Evolutionary conservation across 140 eudicot genomes (phyloP).

Genomic region (Stevia rebaudiana): DNA sequence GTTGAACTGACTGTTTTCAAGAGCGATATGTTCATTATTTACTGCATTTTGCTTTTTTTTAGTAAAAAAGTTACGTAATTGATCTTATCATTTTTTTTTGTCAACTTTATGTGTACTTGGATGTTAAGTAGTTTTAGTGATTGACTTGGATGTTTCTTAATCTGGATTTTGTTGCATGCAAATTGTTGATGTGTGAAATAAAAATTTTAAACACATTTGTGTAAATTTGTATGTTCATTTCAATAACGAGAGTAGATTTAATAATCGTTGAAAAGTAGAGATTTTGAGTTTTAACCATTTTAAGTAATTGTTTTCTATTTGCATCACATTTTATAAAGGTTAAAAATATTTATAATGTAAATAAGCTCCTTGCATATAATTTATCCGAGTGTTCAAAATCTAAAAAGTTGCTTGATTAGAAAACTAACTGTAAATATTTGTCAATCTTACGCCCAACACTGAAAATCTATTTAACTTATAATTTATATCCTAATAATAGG

Average conservation of each 20-base stretch:
- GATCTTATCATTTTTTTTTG: slow-evolving; percentile 4
- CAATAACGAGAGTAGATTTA: not conserved
- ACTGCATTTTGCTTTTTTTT: slow-evolving; percentile 5
- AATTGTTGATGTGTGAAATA: not conserved
- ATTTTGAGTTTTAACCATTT: not conserved
- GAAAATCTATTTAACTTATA: no score
- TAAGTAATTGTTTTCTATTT: no score
- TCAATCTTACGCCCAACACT: no score
- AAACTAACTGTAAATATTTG: no score
- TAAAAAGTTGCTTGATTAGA: no score
- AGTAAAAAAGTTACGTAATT: slow-evolving; percentile 22
- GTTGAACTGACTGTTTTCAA: slow-evolving; percentile 2
- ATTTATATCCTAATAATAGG: no score
- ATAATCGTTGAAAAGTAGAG: not conserved
- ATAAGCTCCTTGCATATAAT: no score
- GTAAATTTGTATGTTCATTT: not conserved
- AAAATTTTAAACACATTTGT: not conserved
- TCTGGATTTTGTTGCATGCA: slow-evolving; percentile 1
- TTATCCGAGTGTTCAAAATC: no score
- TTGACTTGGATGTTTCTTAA: slow-evolving; percentile 1
- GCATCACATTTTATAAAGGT: no score
- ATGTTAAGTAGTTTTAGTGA: not conserved
- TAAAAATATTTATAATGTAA: no score
- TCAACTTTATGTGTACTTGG: not conserved
- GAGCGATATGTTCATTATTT: slow-evolving; percentile 11